These are phyloP conservation scores for Millerago galiae DNA, from an alignment of 805 yeast species.

Conservation along the genomic window DNA sequence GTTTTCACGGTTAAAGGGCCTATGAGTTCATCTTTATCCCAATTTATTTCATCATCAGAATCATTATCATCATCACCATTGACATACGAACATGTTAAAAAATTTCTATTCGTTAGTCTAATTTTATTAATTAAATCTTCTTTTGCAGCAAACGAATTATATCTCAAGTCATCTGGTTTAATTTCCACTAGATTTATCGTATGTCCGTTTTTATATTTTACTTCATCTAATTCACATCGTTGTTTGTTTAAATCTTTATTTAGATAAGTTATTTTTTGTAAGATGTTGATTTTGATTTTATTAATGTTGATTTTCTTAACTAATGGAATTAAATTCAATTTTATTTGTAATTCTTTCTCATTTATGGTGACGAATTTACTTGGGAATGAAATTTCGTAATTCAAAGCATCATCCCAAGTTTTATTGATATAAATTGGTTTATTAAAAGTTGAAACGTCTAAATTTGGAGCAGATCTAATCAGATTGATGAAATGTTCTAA, in stretches of 20 bases:
- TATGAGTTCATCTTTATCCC: slow-evolving; percentile 17
- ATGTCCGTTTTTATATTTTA: slow-evolving; percentile 35
- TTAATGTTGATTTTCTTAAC: slow-evolving; percentile 56
- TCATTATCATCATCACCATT: slow-evolving; percentile 14
- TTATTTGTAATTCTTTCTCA: slow-evolving; percentile 45
- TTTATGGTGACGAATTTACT: slow-evolving; percentile 62
- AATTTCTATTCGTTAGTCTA: slow-evolving; percentile 51
- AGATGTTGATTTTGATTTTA: slow-evolving; percentile 56
- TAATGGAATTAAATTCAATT: slow-evolving; percentile 61
- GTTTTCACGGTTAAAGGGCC: slow-evolving; percentile 16
- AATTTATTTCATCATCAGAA: slow-evolving; percentile 23
- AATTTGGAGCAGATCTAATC: slow-evolving; percentile 35
- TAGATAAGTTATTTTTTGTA: slow-evolving; percentile 59
- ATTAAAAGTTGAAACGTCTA: slow-evolving; percentile 37
- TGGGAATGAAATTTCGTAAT: slow-evolving; percentile 68
- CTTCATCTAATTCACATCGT: slow-evolving; percentile 45
- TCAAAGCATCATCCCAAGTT: slow-evolving; percentile 65
- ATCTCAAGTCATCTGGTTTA: slow-evolving; percentile 40
- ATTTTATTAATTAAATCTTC: slow-evolving; percentile 48
- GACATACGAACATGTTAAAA: slow-evolving; percentile 51
- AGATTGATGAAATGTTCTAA: slow-evolving; percentile 29
- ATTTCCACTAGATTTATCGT: slow-evolving; percentile 56
- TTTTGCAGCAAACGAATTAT: slow-evolving; percentile 38
- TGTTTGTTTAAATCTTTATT: slow-evolving; percentile 38
- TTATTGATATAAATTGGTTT: slow-evolving; percentile 74